Percentiles rank a stretch among this genome's conserved stretches.
Conservation (phyloP, 2,329 filamentous ascomycete species). For the Monilinia laxa region DNA sequence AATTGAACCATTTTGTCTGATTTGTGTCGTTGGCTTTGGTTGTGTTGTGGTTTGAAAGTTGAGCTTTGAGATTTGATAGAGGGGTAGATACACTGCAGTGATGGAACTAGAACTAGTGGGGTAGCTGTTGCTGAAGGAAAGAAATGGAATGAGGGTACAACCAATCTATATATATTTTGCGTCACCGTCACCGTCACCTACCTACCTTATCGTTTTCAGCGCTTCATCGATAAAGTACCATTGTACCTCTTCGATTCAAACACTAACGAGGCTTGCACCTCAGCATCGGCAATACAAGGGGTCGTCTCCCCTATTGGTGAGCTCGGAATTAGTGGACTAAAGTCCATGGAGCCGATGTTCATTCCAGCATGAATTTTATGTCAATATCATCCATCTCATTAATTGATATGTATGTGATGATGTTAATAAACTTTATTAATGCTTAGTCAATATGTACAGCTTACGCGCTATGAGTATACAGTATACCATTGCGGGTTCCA, state of each 20-base stretch:
- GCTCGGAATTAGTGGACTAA: not conserved
- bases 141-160: not conserved
- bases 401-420: too few species aligned
- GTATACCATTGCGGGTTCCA: not conserved
- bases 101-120: not conserved
- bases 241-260: not conserved
- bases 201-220: not conserved
- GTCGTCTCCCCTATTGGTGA: not conserved
- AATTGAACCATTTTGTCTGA: constrained; percentile 33
- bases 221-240: too few species aligned
- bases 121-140: not conserved
- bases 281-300: not conserved
- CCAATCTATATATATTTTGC: not conserved
- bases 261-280: not conserved
- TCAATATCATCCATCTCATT: too few species aligned
- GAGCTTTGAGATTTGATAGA: not conserved
- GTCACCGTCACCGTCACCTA: not conserved
- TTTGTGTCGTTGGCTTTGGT: not conserved
- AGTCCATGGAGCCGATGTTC: not conserved
- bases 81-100: not conserved
- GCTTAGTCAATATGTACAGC: too few species aligned
- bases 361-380: too few species aligned
- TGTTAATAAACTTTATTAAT: too few species aligned
- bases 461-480: too few species aligned
- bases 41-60: not conserved